Conservation (phyloP, 805 yeast species). For the Hermanozyma aechmeae region DNA sequence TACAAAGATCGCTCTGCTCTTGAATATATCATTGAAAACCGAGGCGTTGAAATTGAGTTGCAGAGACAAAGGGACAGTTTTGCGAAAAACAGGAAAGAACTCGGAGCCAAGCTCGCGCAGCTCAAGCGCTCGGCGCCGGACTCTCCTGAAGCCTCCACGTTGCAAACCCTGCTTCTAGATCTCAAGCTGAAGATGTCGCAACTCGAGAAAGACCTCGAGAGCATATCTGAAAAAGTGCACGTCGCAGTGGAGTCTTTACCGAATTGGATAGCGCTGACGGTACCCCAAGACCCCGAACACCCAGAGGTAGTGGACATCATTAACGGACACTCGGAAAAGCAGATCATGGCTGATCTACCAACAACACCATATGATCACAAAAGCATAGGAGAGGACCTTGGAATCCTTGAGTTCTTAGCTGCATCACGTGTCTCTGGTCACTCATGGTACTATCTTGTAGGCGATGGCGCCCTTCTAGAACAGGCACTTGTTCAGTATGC, state of each 20-base stretch:
- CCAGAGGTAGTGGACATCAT: constrained; percentile 41
- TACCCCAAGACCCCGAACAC: constrained; percentile 29
- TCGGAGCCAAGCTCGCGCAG: constrained; percentile 9
- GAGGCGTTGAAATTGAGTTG: constrained; percentile 16
- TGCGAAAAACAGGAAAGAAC: constrained; percentile 16
- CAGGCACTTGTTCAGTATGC: constrained; percentile 84
- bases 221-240: constrained; percentile 27
- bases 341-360: constrained; percentile 10
- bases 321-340: constrained; percentile 33
- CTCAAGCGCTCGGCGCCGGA: constrained; percentile 10
- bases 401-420: constrained; percentile 56
- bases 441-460: constrained; percentile 81
- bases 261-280: constrained; percentile 45
- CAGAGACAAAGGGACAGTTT: constrained; percentile 15
- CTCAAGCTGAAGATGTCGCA: constrained; percentile 18
- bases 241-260: constrained; percentile 48
- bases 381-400: constrained; percentile 56
- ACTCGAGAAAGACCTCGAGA: constrained; percentile 15
- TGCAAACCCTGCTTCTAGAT: constrained; percentile 10
- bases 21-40: constrained; percentile 16
- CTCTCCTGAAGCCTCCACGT: constrained; percentile 5
- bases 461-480: constrained; percentile 82
- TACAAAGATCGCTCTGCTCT: constrained; percentile 11
- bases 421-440: constrained; percentile 74
- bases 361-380: constrained; percentile 47